A percentile compares a stretch with the other conserved stretches of the same genome.
Evolutionary conservation across 768 basidiomycete genomes (phyloP).

Genomic region (Hygrophoropsis aurantiaca): DNA sequence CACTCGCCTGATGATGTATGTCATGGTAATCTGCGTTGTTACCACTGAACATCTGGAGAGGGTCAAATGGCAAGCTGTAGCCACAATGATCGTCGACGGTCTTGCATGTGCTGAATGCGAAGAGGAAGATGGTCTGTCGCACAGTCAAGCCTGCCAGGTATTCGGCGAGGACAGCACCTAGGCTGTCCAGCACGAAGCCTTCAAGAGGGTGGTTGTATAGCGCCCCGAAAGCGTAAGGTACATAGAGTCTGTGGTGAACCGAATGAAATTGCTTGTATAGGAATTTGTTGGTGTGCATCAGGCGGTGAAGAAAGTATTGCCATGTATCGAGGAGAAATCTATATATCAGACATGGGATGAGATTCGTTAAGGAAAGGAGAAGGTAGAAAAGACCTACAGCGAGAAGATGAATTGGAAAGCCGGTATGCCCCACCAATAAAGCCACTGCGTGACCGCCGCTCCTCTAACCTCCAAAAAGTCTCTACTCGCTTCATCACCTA

Average conservation of each 20-base stretch:
- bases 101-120: conserved; percentile 81
- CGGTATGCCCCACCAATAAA: conserved; percentile 96
- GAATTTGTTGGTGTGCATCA: conserved; percentile 88
- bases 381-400: conserved; percentile 62
- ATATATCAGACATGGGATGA: background rate
- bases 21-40: conserved; percentile 99
- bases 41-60: conserved; percentile 76
- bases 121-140: conserved; percentile 84
- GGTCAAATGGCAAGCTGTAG: conserved; percentile 88
- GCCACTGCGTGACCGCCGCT: conserved; percentile 50
- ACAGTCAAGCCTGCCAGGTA: conserved; percentile 61
- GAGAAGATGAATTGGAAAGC: conserved; percentile 68
- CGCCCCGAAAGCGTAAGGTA: conserved; percentile 95
- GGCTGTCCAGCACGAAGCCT: conserved; percentile 84
- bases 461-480: conserved; percentile 37
- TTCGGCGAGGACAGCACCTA: conserved; percentile 81
- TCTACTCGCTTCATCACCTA: conserved; percentile 43
- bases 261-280: conserved; percentile 92
- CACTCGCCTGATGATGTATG: conserved; percentile 88
- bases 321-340: conserved; percentile 96
- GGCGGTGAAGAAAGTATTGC: conserved; percentile 96
- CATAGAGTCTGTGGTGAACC: conserved; percentile 93
- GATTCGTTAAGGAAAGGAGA: conserved; percentile 2
- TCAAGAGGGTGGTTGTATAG: conserved; percentile 98
- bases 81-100: conserved; percentile 97